Evolutionary conservation across 768 basidiomycete genomes (phyloP), one percentile per base, ranked within the genome.

Genomic region (Thelephora ganbajun): DNA sequence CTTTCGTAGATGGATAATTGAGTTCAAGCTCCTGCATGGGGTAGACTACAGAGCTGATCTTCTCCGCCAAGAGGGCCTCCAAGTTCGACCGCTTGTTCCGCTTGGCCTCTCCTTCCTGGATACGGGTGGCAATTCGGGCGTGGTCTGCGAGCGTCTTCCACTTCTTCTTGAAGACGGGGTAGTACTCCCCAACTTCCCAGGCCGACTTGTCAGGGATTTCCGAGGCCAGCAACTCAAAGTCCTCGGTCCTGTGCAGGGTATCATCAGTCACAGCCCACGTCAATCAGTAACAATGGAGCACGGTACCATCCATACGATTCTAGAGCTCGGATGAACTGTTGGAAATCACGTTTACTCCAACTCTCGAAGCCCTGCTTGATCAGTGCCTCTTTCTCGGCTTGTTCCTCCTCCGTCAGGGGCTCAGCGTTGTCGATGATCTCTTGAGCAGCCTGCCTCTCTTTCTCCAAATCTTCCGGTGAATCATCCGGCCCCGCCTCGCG

Each of bases 21-120:
- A 98, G 79, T 63, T 94, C 87, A 43, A 99, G 79, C 63, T 96
- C 93, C 61, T 98, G 94, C 82, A 98, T 91, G 1, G 96, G 96
- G 63, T 83, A 90, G 35, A 76, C 71, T 49, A 88, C 83, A 1
- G 83, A 83, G 18, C 69, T 69, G 56, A 98, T 86, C 62, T 97
- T 97, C 58, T 78, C 74, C 45, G 79, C 68, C 26, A 98, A 76
- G 6, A 93, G 76, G 30, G 74, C 71, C 54, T 87, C 81, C 13
- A 86, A 74, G 55, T 86, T 84, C 46, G 83, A 83, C 4, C 86
- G 78, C 57, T 89, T 88, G 59, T 81, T 83, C 30, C 92, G 86
- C 59, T 90, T 91, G 2, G 82, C 80, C 58, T 94, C 90, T 26
- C 92, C 93, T 57, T 89, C 84, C 18, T 80, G 67, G 52, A 97